Percentiles rank a stretch among this genome's conserved stretches.
phyloP scores from a whole-genome alignment of 208 protist species.

The Trypanosoma conorhini region DNA sequence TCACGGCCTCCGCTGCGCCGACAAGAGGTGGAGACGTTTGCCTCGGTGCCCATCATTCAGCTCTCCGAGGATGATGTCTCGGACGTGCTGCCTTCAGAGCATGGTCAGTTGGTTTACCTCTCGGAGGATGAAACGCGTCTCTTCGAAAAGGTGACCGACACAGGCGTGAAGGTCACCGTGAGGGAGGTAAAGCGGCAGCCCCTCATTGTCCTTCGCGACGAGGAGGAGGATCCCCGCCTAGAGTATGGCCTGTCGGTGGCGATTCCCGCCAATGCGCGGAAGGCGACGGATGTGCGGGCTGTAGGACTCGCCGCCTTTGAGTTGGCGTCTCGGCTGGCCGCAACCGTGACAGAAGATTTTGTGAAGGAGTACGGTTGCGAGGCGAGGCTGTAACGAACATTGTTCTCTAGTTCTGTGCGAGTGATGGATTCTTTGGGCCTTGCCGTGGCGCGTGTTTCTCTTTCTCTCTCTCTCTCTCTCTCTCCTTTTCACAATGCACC shows the following conservation, averaged over 20 bases:
- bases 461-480: background rate
- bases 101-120: conserved; percentile 91
- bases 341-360: conserved; percentile 51
- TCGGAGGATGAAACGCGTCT: conserved; percentile 80
- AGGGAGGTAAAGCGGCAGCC: conserved; percentile 81
- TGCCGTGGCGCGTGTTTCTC: background rate
- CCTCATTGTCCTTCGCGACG: conserved; percentile 84
- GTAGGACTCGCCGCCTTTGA: conserved; percentile 70
- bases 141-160: conserved; percentile 77
- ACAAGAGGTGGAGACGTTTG: conserved; percentile 71
- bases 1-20: conserved; percentile 57
- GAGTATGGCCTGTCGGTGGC: conserved; percentile 73
- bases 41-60: conserved; percentile 53
- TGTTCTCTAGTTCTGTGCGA: conserved; percentile 2
- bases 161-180: conserved; percentile 57
- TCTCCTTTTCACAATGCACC: background rate
- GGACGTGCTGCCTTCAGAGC: conserved; percentile 80
- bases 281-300: conserved; percentile 63
- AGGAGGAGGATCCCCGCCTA: conserved; percentile 83
- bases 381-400: conserved; percentile 19
- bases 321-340: conserved; percentile 47
- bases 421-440: background rate
- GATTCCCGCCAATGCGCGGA: conserved; percentile 59
- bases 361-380: conserved; percentile 65
- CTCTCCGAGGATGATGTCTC: conserved; percentile 78